These are phyloP conservation scores for Pseudocercospora fuligena DNA, from an alignment of 2,329 filamentous ascomycete species.

Conservation along the genomic window DNA sequence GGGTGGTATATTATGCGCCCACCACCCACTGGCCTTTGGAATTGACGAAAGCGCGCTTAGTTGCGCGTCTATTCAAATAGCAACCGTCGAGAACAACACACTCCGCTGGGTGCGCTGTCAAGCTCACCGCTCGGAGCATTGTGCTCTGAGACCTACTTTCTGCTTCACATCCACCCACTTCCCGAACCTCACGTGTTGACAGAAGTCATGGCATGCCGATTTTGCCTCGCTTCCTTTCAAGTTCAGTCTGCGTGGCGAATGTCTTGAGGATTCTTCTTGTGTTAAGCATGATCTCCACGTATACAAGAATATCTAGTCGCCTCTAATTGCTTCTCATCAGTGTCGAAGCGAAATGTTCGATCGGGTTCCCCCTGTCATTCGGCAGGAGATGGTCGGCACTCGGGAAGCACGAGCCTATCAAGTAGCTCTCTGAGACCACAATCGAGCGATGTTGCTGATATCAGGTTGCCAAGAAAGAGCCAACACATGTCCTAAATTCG, in stretches of 20 bases:
- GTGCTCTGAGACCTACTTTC: background rate
- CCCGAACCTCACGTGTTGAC: background rate
- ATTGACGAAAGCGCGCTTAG: background rate
- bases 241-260: background rate
- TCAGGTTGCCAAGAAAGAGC: background rate
- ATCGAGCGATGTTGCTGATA: conserved; percentile 8
- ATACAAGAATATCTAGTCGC: background rate
- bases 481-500: background rate
- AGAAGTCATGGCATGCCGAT: background rate
- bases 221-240: background rate
- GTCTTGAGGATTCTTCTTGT: background rate
- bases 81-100: background rate
- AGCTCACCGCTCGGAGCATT: conserved; percentile 5
- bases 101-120: conserved; percentile 2
- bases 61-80: background rate
- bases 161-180: conserved; percentile 1
- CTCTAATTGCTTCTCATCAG: background rate
- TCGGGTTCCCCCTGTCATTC: conserved; percentile 4
- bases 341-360: conserved; percentile 5
- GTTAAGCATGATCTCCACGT: background rate
- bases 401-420: conserved; percentile 13
- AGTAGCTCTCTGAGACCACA: background rate
- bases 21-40: background rate
- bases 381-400: conserved; percentile 9
- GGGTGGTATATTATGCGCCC: background rate